Percentiles rank a stretch among this genome's conserved stretches.
Evolutionary conservation across 2,329 filamentous ascomycete species (phyloP).

Genomic region (Plectosphaerella cucumerina): DNA sequence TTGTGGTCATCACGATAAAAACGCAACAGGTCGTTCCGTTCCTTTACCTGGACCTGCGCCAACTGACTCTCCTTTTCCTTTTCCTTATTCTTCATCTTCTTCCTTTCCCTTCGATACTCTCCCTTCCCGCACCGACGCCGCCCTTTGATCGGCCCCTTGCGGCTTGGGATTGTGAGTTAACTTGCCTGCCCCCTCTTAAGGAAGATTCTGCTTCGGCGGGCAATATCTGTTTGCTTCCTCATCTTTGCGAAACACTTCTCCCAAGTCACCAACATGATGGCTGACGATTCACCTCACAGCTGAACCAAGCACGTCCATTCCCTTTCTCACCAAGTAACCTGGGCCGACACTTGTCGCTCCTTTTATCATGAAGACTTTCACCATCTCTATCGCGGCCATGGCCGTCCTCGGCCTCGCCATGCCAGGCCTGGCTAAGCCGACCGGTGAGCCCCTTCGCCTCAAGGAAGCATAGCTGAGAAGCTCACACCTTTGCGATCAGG

Average conservation of each 20-base stretch:
- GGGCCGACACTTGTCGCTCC: neutral
- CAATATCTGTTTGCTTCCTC: too few species aligned
- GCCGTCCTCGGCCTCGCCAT: neutral
- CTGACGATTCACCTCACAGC: neutral
- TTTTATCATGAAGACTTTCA: neutral
- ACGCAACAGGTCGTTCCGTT: too few species aligned
- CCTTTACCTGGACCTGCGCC: too few species aligned
- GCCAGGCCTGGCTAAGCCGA: neutral
- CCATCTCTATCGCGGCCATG: neutral
- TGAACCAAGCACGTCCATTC: slow-evolving; percentile 1
- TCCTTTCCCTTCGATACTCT: neutral
- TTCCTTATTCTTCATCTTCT: neutral
- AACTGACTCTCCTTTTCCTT: neutral
- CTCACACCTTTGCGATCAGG: neutral
- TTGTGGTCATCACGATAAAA: slow-evolving; percentile 3
- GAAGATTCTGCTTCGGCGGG: too few species aligned
- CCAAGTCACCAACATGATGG: neutral
- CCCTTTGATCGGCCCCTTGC: neutral
- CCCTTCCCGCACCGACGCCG: neutral
- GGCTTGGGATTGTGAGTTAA: neutral
- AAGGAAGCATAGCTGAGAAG: neutral
- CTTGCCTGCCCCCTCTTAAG: neutral
- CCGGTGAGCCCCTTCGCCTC: neutral
- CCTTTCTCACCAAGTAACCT: neutral
- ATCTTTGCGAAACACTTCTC: too few species aligned